Conservation (phyloP, 768 basidiomycete species). For the Gelatoporia subvermispora region DNA sequence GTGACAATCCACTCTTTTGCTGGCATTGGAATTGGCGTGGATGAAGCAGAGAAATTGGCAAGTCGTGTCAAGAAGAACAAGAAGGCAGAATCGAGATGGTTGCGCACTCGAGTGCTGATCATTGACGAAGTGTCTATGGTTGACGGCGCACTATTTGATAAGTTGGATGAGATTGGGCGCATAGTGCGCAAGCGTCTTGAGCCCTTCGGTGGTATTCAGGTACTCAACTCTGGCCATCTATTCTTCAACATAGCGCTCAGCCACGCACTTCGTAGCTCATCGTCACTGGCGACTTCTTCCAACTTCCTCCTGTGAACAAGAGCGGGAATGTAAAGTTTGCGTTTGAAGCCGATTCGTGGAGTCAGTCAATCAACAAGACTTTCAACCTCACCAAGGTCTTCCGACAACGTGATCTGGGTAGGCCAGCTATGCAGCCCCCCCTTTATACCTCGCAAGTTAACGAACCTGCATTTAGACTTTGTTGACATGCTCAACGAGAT, state of each 20-base stretch:
- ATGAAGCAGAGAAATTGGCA: slow-evolving; percentile 55
- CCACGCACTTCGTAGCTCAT: slow-evolving; percentile 50
- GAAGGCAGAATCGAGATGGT: slow-evolving; percentile 79
- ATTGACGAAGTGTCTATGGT: slow-evolving; percentile 98
- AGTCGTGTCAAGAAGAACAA: slow-evolving; percentile 74
- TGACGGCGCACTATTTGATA: slow-evolving; percentile 90
- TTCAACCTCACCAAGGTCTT: slow-evolving; percentile 96
- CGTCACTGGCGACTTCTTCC: slow-evolving; percentile 97
- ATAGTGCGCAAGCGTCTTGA: slow-evolving; percentile 52
- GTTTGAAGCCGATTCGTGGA: slow-evolving; percentile 64
- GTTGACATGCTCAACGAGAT: slow-evolving; percentile 98
- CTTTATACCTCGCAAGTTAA: not conserved
- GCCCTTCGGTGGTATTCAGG: slow-evolving; percentile 95
- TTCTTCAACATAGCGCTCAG: not conserved
- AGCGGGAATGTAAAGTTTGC: slow-evolving; percentile 63
- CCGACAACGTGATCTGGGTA: slow-evolving; percentile 88
- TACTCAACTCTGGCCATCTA: slow-evolving; percentile 16
- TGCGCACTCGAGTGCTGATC: slow-evolving; percentile 77
- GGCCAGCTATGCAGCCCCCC: too few species aligned
- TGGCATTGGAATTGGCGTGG: slow-evolving; percentile 85
- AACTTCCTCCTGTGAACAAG: slow-evolving; percentile 82
- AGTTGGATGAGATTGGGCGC: slow-evolving; percentile 69
- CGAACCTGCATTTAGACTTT: slow-evolving; percentile 61
- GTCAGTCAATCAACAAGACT: slow-evolving; percentile 68
- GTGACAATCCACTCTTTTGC: slow-evolving; percentile 93